Conservation (phyloP, 73 alveolate species). For the Effrenium voratum region DNA sequence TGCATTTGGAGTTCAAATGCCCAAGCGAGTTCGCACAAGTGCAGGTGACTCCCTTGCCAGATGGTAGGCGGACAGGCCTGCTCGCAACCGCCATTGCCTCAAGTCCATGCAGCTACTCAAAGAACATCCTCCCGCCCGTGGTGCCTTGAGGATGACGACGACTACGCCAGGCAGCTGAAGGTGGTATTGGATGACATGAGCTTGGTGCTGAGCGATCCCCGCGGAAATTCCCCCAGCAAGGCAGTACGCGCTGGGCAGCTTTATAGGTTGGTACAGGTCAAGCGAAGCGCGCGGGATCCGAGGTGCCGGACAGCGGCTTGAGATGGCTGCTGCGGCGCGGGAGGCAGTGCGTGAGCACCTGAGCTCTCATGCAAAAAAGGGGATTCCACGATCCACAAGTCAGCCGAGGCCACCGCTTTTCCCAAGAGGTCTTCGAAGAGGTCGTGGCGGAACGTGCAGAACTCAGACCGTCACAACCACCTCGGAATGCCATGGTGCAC, state of each 20-base stretch:
- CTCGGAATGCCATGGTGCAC: background rate
- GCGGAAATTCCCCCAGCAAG: background rate
- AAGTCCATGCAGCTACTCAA: background rate
- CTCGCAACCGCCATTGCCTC: slow-evolving; percentile 29
- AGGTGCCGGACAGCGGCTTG: slow-evolving; percentile 51
- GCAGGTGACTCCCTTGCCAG: slow-evolving; percentile 66
- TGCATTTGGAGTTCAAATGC: too few species aligned
- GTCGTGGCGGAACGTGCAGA: slow-evolving; percentile 34
- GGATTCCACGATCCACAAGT: background rate
- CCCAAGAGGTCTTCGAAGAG: slow-evolving; percentile 81
- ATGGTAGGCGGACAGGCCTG: slow-evolving; percentile 74
- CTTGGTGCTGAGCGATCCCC: background rate
- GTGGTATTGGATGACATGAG: slow-evolving; percentile 43
- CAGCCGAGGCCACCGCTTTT: slow-evolving; percentile 53
- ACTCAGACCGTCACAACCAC: background rate
- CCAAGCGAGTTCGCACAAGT: too few species aligned
- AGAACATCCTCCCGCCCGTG: background rate
- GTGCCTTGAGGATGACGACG: slow-evolving; percentile 32
- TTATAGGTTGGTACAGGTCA: background rate
- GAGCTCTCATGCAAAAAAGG: background rate
- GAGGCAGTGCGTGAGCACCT: slow-evolving; percentile 59
- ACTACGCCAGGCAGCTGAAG: slow-evolving; percentile 41
- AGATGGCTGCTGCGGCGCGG: slow-evolving; percentile 71
- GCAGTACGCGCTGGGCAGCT: background rate
- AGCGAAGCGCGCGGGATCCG: background rate